These are phyloP conservation scores for Licmophora abbreviata DNA, from an alignment of 108 stramenopile species.

Conservation along the genomic window DNA sequence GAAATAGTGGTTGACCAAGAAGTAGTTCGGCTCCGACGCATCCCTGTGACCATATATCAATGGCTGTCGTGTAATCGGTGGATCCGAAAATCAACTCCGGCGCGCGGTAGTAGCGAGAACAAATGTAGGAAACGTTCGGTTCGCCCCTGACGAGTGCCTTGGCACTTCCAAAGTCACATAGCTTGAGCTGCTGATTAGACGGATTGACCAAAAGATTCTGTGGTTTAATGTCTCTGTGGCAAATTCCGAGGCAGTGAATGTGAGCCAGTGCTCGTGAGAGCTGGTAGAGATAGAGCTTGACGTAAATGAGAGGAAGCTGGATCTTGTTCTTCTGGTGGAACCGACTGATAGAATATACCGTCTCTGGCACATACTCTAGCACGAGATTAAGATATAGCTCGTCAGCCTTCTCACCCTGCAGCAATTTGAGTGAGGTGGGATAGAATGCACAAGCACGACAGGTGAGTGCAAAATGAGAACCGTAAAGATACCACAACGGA, in stretches of 20 bases:
- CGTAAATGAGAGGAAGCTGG: constrained; percentile 76
- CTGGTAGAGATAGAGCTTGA: constrained; percentile 97
- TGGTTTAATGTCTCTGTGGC: constrained; percentile 99
- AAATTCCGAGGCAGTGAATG: constrained; percentile 93
- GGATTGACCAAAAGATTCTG: constrained; percentile 97
- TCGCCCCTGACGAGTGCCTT: constrained; percentile 92
- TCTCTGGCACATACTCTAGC: constrained; percentile 97
- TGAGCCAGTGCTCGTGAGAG: constrained; percentile 93
- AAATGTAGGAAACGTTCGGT: constrained; percentile 97
- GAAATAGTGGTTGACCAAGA: constrained; percentile 95
- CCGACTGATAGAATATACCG: constrained; percentile 91
- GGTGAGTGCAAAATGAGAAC: constrained; percentile 6
- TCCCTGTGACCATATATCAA: constrained; percentile 88
- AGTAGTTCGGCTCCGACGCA: constrained; percentile 98
- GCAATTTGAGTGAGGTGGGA: background rate
- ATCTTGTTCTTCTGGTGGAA: constrained; percentile 91
- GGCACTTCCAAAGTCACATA: constrained; percentile 98
- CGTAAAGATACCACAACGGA: background rate
- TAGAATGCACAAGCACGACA: constrained; percentile 1
- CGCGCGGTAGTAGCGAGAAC: constrained; percentile 96
- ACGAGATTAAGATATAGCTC: constrained; percentile 98
- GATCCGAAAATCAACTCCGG: constrained; percentile 99
- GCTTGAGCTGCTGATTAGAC: constrained; percentile 86
- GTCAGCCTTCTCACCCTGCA: constrained; percentile 83
- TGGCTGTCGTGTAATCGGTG: constrained; percentile 96